Evolutionary conservation across 192 early-diverging fungal genomes (phyloP), one percentile per base, ranked within the genome.

Genomic region (Coemansia sp.): DNA sequence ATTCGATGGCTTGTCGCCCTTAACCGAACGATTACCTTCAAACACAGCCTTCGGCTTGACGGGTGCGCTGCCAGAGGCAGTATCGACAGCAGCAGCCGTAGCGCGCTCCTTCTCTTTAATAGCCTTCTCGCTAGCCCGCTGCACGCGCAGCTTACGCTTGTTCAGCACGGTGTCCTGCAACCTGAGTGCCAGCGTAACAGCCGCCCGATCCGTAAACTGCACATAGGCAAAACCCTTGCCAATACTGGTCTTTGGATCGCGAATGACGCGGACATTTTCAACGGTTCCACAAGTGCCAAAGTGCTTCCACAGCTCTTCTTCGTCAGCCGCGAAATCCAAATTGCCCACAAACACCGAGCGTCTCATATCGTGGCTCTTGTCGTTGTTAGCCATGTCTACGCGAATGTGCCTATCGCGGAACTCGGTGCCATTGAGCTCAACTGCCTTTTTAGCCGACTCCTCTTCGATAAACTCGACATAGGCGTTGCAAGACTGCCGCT

Each of bases 201-300:
- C 76, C 17, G 88, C 86, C 40, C 89, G 87, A 54, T 95, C 85
- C 5, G 73, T 68, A 73, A 95, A 96, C 75, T 95, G 92, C 41
- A 96, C 94, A 78, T 94, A 98, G 0, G 89, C 96, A 78, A 96
- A 91, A 3, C 96, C 96, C 72, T 98, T 98, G 41, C 96, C 96
- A 45, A 96, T 77, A 60, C 93, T 95, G 29, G 91, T 94, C 63
- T 85, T 87, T 24, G 72, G 56, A 73, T 98, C 96, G 29, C 95
- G 89, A 34, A 97, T 86, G 35, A 95, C 81, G 16, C 94, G 85
- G 21, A 97, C 93, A 64, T 92, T 89, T 70, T 92, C 91, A 63
- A 92, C 85, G 10, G 87, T 69, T 8, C 91, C 89, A 64, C 88
- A 91, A 29, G 86, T 78, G 51, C 79, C 86, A 69, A 94, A 92